phyloP scores from a whole-genome alignment of 805 yeast genomes.

The Ogataea paraovalis region DNA sequence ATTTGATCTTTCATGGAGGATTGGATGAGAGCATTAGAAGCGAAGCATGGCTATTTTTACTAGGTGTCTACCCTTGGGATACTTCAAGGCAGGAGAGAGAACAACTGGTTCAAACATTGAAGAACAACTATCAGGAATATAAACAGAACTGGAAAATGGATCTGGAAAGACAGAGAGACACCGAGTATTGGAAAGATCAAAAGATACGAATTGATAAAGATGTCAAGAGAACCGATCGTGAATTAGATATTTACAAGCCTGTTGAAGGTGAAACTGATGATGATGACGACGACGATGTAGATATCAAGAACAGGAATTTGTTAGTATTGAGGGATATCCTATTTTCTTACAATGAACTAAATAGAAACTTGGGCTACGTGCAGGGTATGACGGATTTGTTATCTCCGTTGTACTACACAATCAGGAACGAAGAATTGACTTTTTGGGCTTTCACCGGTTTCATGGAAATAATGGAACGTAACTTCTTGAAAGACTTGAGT shows the following conservation, averaged over 20 bases:
- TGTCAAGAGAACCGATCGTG: slow-evolving; percentile 85
- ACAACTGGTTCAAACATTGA: slow-evolving; percentile 51
- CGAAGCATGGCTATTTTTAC: slow-evolving; percentile 82
- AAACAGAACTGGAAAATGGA: slow-evolving; percentile 71
- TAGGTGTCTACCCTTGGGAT: slow-evolving; percentile 88
- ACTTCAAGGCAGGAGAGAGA: slow-evolving; percentile 66
- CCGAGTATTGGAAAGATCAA: slow-evolving; percentile 85
- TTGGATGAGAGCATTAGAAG: slow-evolving; percentile 53
- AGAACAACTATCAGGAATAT: slow-evolving; percentile 46
- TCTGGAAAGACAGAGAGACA: slow-evolving; percentile 43
- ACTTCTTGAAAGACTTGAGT: slow-evolving; percentile 84
- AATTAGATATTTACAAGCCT: slow-evolving; percentile 56
- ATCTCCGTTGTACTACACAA: slow-evolving; percentile 71
- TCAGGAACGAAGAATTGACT: slow-evolving; percentile 69
- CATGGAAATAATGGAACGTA: slow-evolving; percentile 94
- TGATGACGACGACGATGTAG: slow-evolving; percentile 54
- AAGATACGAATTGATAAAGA: slow-evolving; percentile 88
- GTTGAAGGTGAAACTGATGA: slow-evolving; percentile 28
- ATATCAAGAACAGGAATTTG: slow-evolving; percentile 73
- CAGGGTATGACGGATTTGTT: slow-evolving; percentile 97
- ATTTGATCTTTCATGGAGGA: slow-evolving; percentile 88
- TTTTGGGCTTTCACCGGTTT: slow-evolving; percentile 87
- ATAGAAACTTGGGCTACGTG: slow-evolving; percentile 84
- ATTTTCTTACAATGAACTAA: slow-evolving; percentile 81
- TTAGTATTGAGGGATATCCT: slow-evolving; percentile 69